Evolutionary conservation across 1,284 basidiomycete species (phyloP).

Genomic region (Leccinum fallax): DNA sequence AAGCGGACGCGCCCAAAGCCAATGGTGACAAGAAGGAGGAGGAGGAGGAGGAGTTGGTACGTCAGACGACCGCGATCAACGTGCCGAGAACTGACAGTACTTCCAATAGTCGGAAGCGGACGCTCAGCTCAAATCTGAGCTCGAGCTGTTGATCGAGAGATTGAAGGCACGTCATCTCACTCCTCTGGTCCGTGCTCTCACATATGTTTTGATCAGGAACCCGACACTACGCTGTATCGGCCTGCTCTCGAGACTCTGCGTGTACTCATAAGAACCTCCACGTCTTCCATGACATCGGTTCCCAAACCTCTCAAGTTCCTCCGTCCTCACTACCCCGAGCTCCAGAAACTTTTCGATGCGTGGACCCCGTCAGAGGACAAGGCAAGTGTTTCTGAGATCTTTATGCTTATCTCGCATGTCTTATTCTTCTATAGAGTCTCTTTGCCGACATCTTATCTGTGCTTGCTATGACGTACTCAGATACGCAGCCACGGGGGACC

Average conservation of each 20-base stretch:
- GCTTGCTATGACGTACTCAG: constrained; percentile 99
- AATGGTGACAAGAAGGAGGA: constrained; percentile 65
- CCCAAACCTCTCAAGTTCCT: constrained; percentile 99
- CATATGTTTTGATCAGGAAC: constrained; percentile 63
- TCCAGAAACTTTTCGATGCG: constrained; percentile 80
- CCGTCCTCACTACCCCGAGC: constrained; percentile 89
- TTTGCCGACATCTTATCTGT: constrained; percentile 99
- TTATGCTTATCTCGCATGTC: neutral
- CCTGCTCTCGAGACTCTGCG: constrained; percentile 94
- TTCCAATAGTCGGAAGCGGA: constrained; percentile 74
- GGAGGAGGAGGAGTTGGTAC: constrained; percentile 80
- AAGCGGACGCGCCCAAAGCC: constrained; percentile 51
- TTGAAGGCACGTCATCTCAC: constrained; percentile 64
- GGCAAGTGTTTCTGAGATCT: constrained; percentile 44
- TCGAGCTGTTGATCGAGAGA: constrained; percentile 97
- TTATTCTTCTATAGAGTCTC: constrained; percentile 60
- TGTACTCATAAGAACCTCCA: constrained; percentile 94
- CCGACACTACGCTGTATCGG: constrained; percentile 81
- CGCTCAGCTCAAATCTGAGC: constrained; percentile 87
- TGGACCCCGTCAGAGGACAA: constrained; percentile 83
- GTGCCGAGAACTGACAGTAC: constrained; percentile 2
- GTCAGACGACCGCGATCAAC: constrained; percentile 36
- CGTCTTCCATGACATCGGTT: constrained; percentile 99
- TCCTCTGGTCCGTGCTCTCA: neutral
- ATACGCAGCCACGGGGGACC: constrained; percentile 93